These are phyloP conservation scores for Coemansia sp. DNA, from an alignment of 192 early-diverging fungal species.

Conservation along the genomic window DNA sequence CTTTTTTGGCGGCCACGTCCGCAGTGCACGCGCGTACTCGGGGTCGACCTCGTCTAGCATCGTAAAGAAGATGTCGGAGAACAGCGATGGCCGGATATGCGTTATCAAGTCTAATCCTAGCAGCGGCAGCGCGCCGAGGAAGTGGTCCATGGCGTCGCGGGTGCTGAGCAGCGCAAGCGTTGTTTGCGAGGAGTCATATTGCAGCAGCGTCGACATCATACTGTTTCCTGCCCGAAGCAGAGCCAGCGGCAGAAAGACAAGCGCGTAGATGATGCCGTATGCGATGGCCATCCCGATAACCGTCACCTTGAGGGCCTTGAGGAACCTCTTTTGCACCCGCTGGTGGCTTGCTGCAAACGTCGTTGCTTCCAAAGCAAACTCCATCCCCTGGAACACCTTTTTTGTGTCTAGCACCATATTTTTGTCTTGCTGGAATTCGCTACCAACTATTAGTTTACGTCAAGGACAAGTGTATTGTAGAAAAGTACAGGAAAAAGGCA, in stretches of 20 bases:
- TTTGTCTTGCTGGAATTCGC: too few relatives aligned
- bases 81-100: conserved; percentile 28
- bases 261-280: conserved; percentile 19
- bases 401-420: conserved; percentile 8
- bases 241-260: conserved; percentile 40
- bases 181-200: conserved; percentile 35
- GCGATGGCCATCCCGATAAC: conserved; percentile 29
- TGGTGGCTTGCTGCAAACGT: conserved; percentile 37
- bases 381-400: conserved; percentile 27
- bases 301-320: conserved; percentile 33
- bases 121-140: conserved; percentile 41
- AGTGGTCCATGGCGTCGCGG: conserved; percentile 36
- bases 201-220: conserved; percentile 20
- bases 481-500: background rate
- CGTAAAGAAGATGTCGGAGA: conserved; percentile 43
- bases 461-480: background rate
- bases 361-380: conserved; percentile 39
- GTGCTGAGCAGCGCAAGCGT: conserved; percentile 43
- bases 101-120: conserved; percentile 44
- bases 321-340: conserved; percentile 35
- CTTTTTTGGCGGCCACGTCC: conserved; percentile 37
- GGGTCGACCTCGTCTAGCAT: conserved; percentile 46
- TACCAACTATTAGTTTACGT: background rate
- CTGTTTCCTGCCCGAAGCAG: conserved; percentile 32
- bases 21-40: conserved; percentile 31